Evolutionary conservation across 805 yeast species (phyloP), one percentile per base, ranked within the genome.

Genomic region (Starmerella sirachaensis): DNA sequence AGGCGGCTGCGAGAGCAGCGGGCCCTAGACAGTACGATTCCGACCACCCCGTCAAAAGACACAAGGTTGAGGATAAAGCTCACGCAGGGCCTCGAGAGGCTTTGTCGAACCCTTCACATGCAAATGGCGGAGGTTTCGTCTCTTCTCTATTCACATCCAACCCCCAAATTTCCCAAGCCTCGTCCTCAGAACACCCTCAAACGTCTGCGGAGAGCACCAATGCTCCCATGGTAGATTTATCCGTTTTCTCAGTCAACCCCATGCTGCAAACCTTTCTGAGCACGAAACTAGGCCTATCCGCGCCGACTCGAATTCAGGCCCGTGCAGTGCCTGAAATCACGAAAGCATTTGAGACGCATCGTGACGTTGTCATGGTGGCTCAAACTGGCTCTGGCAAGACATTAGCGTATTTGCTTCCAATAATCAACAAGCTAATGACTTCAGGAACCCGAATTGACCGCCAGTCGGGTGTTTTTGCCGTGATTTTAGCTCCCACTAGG

Each of bases 311-410:
- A 49, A 83, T 91, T 48, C 99, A 91, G 60, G 69, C 83, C 46
- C 61, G 78, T 5, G 91, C 80, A 0, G 64, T 85, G 8, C 94
- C 97, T 10, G 16, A 64, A 65, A 35, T 56, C 75, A 4, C 34
- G 3, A 21, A 19, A 1, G 49, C 48, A 20, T 48, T 71, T 6
- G 50, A 59, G 11, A 49, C 55, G 7, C 61, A 68, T 16, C 59
- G 64, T 22, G 98, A 91, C 59, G 62, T 85, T 39, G 80, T 91
- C 48, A 80, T 91, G 32, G 93, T 85, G 54, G 95, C 99, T 0
- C 96, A 93, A 60, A 91, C 99, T 0, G 99, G 99, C 37, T 86
- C 97, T 0, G 99, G 99, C 59, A 91, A 91, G 59, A 91, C 99
- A 0, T 60, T 91, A 39, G 77, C 97, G 0, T 93, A 81, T 56